These are phyloP conservation scores for Didymella pomorum DNA, from an alignment of 2,329 filamentous ascomycete species.

Conservation along the genomic window DNA sequence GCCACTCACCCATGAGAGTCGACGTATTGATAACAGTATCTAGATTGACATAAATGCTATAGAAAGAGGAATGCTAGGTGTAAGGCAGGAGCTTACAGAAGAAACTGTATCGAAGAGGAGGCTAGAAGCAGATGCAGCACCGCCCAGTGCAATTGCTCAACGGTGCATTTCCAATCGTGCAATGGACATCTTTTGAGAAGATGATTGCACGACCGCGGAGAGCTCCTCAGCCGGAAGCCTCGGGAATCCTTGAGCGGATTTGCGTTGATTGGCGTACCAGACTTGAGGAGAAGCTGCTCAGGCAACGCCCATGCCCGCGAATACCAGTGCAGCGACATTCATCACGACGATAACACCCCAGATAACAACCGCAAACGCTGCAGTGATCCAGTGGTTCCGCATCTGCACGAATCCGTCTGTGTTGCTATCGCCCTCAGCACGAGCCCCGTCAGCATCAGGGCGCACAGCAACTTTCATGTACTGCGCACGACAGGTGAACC, in stretches of 20 bases:
- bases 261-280: background rate
- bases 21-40: background rate
- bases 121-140: background rate
- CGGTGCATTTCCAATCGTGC: background rate
- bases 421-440: conserved; percentile 7
- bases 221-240: background rate
- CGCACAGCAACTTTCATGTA: conserved; percentile 75
- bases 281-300: conserved; percentile 3
- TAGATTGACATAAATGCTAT: background rate
- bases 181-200: background rate
- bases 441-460: conserved; percentile 1
- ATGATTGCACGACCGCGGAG: background rate
- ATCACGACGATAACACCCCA: conserved; percentile 79
- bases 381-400: conserved; percentile 74
- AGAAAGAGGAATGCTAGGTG: background rate
- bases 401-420: conserved; percentile 61
- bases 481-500: conserved; percentile 79
- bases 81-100: background rate
- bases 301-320: conserved; percentile 61
- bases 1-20: background rate
- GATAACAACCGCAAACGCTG: conserved; percentile 66
- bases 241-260: background rate
- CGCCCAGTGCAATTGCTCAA: background rate
- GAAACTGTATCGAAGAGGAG: background rate
- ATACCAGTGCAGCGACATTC: conserved; percentile 79